Conservation (phyloP, 441 rosid genomes). For the Jatropha multifida region DNA sequence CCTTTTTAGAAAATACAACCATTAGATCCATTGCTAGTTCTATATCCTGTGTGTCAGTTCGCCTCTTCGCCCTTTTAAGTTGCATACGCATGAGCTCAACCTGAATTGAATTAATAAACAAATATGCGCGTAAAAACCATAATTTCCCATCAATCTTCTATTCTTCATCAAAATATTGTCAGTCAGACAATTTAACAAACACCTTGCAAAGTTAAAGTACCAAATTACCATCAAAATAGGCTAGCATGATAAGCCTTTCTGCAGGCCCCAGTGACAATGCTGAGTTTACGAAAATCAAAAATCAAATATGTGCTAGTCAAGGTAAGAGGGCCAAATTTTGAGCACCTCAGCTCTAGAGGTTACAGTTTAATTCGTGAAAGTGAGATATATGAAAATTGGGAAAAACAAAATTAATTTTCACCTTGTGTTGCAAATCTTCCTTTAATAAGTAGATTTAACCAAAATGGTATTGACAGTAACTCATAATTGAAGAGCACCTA, state of each 20-base stretch:
- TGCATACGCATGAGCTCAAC: slow-evolving; percentile 55
- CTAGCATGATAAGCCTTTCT: neutral
- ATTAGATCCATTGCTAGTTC: slow-evolving; percentile 85
- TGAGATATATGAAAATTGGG: neutral
- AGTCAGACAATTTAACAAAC: neutral
- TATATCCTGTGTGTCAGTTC: slow-evolving; percentile 79
- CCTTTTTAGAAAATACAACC: slow-evolving; percentile 62
- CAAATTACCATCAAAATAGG: neutral
- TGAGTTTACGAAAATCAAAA: neutral
- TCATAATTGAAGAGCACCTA: neutral
- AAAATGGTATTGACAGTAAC: neutral
- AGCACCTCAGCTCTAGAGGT: too few species aligned
- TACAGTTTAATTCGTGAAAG: neutral
- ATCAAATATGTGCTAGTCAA: neutral
- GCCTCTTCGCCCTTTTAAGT: slow-evolving; percentile 50
- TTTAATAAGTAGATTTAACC: slow-evolving; percentile 15
- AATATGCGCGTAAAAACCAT: neutral
- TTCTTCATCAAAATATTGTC: too few species aligned
- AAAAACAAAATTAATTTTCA: neutral
- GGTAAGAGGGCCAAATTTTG: too few species aligned
- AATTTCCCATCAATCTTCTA: too few species aligned
- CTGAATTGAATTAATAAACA: slow-evolving; percentile 32
- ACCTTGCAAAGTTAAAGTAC: too few species aligned
- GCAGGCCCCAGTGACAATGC: neutral
- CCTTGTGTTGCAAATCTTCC: neutral